Conservation (phyloP, 2,329 filamentous ascomycete genomes). For the Pseudogymnoascus pannorum region DNA sequence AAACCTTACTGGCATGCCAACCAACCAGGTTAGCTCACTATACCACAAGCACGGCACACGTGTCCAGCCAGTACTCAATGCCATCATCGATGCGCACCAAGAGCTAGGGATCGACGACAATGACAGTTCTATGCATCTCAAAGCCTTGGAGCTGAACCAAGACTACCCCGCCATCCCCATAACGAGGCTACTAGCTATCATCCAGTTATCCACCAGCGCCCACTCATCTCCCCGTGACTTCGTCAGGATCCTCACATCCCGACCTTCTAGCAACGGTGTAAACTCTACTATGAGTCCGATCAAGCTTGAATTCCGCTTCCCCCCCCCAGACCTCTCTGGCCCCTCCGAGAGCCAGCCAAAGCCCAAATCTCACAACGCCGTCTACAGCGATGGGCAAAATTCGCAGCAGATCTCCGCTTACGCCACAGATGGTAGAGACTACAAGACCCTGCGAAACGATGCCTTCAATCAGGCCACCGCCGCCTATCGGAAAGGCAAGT, state of each 20-base stretch:
- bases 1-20: constrained; percentile 39
- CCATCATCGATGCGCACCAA: constrained; percentile 33
- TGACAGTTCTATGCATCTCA: constrained; percentile 38
- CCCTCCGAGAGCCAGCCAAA: constrained; percentile 2
- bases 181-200: constrained; percentile 42
- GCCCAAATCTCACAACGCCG: constrained; percentile 11
- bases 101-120: constrained; percentile 33
- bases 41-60: constrained; percentile 56
- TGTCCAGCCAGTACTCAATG: constrained; percentile 45
- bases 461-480: constrained; percentile 51
- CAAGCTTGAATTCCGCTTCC: constrained; percentile 24
- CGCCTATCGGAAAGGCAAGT: constrained; percentile 55
- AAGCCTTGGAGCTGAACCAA: constrained; percentile 45
- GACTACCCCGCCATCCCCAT: constrained; percentile 47
- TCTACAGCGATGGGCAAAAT: not conserved
- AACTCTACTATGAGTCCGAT: constrained; percentile 14
- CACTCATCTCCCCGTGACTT: constrained; percentile 52
- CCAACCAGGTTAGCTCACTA: constrained; percentile 44
- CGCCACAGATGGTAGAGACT: not conserved
- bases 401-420: not conserved
- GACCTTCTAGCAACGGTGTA: constrained; percentile 8
- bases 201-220: constrained; percentile 50
- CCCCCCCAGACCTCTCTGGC: constrained; percentile 16
- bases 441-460: constrained; percentile 18
- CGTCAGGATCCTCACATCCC: constrained; percentile 43